Base-by-base conservation (phyloP, 2,329 filamentous ascomycete species). In the Microsporum canis region DNA sequence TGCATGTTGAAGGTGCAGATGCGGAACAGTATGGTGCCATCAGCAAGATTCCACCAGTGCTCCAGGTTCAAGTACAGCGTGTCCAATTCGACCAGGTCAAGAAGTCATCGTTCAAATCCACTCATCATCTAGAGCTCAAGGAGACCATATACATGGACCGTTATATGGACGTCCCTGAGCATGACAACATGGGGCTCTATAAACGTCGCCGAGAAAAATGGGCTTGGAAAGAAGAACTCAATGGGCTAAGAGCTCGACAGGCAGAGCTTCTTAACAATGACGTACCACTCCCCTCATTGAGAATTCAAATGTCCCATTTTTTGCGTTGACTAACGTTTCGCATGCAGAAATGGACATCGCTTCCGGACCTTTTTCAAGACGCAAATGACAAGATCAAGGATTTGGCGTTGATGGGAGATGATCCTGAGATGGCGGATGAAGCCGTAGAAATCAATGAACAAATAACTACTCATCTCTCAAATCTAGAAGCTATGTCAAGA, bases 21-120 rank as follows among this genome's bases (percentile, higher is more conserved):
- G 75, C 84, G 62, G 76, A 80, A 73, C 79, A 82, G 62, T 92
- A 87, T 71, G 85, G 85, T 5, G 86, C 88, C 0, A 88, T 95
- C 64, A 83, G 83, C 64, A 80, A 80, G n/a, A 77, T 91, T 8
- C 91, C 94, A 0, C 91, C 91, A 0, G 83, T 99, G 36, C 78
- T 97, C 17, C 91, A 96, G 68, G 85, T 99, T 51, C 88, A 91
- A 65, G 89, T 99, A 36, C 90, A 95, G 70, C 85, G 94, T 3
- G 86, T 88, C 3, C 85, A 87, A 62, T 89, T 85, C 58, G 86
- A 89, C 65, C 80, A 82, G 5, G 80, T 80, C 49, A 79, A 77
- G 60, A 81, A 80, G 61, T 77, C 77, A 27, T 80, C 83, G 1
- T 82, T 79, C 68, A 95, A 95, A 70, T 90, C 91, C 33, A 84